These are phyloP conservation scores for Pyrenochaeta sp. DNA, from an alignment of 2,329 filamentous ascomycete genomes.

Conservation along the genomic window DNA sequence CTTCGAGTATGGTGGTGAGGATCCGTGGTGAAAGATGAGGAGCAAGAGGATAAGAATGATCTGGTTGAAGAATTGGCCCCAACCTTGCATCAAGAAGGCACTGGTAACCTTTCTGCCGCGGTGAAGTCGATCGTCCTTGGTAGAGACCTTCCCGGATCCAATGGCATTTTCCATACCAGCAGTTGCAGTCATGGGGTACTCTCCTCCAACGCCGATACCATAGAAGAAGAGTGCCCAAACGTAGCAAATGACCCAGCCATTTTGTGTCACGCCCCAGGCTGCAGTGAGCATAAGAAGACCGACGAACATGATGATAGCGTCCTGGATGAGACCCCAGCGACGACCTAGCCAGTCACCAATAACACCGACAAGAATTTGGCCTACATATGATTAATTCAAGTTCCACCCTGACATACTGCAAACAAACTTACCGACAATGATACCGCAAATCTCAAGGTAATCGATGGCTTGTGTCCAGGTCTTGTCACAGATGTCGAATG, in stretches of 20 bases:
- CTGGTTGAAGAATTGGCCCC: slow-evolving; percentile 97
- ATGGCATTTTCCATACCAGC: slow-evolving; percentile 93
- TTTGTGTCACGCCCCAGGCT: slow-evolving; percentile 83
- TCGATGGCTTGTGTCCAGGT: slow-evolving; percentile 86
- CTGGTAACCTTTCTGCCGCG: slow-evolving; percentile 94
- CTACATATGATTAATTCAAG: slow-evolving; percentile 5
- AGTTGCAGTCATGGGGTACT: slow-evolving; percentile 97
- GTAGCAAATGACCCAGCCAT: slow-evolving; percentile 98
- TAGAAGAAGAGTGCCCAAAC: slow-evolving; percentile 95
- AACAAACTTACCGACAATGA: slow-evolving; percentile 75
- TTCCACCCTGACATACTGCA: neutral
- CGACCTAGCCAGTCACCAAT: slow-evolving; percentile 84
- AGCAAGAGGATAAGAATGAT: slow-evolving; percentile 85
- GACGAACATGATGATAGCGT: slow-evolving; percentile 92
- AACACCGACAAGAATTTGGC: slow-evolving; percentile 84
- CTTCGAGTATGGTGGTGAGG: slow-evolving; percentile 75
- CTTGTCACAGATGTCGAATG: slow-evolving; percentile 69
- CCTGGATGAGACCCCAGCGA: slow-evolving; percentile 94
- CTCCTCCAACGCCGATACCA: slow-evolving; percentile 75
- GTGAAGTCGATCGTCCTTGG: slow-evolving; percentile 90
- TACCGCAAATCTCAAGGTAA: slow-evolving; percentile 92
- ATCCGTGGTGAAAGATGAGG: slow-evolving; percentile 85
- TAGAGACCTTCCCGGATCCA: slow-evolving; percentile 85
- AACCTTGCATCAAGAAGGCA: slow-evolving; percentile 98
- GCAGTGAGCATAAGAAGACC: slow-evolving; percentile 91